Evolutionary conservation across 2,329 filamentous ascomycete species (phyloP), one percentile per base, ranked within the genome.

Genomic region (Rutstroemia sp.): DNA sequence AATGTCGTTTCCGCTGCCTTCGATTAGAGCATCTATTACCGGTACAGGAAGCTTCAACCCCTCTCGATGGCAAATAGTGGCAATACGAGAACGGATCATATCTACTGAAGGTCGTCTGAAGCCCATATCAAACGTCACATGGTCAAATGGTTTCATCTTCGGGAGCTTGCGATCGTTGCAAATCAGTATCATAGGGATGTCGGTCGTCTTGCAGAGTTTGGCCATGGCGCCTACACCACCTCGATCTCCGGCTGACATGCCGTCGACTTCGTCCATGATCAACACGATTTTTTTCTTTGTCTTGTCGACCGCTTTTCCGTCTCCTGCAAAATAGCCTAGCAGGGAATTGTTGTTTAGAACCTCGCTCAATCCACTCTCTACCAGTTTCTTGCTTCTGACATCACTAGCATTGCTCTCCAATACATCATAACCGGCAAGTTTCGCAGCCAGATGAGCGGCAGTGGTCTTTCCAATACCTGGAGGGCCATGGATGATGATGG

Each of bases 261-360:
- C 94, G 67, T 99, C 94, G 4, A 99, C 94, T 73, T 99, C 94
- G 65, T 99, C 94, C 94, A 99, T 97, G 73, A 99, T 90, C 49
- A 99, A 76, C 5, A 96, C 90, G 37, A 97, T 84, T 65, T 96
- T 96, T 76, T 95, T 95, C 76, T 94, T 97, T 16, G 79, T 78
- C 4, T 77, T 73, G 46, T 96, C 87, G 3, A 96, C 85, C 57
- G 86, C 81, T 72, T 94, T 89, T 23, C 88, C 88, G 56, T 92
- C 88, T 2, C 84, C 85, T 6, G 91, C 85, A 71, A 97, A 99
- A 72, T 88, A 99, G 1, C 94, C 94, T 56, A 91, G 80, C 12
- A 99, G 77, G 21, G 92, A 97, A 0, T 87, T 97, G 54, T 96
- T 97, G 71, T 94, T 91, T 69, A 99, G 82, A 9, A 96, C 88